Evolutionary conservation across 139 green algal genomes (phyloP).

Genomic region (Volvox africanus): DNA sequence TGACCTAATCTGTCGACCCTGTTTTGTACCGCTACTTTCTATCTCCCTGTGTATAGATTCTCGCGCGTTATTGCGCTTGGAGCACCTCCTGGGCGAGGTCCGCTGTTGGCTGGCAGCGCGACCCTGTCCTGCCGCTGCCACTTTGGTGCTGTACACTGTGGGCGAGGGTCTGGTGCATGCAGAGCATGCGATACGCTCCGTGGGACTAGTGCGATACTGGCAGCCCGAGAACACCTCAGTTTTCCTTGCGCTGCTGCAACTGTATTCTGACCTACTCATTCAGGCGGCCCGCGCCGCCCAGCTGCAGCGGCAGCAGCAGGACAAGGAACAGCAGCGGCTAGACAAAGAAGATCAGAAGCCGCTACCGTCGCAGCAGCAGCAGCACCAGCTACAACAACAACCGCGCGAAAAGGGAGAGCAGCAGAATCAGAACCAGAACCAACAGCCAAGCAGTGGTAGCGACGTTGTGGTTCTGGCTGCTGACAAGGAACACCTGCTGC

Average conservation of each 20-base stretch:
- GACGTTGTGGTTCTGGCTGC: not conserved
- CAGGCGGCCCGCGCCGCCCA: constrained; percentile 22
- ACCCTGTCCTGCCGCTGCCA: not conserved
- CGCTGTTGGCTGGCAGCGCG: not conserved
- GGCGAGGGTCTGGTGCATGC: constrained; percentile 26
- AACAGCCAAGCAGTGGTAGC: not conserved
- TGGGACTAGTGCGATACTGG: constrained; percentile 37
- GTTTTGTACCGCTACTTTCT: too few species aligned
- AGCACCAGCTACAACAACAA: not conserved
- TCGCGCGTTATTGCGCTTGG: not conserved
- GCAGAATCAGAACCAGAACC: not conserved
- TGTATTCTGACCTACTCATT: constrained; percentile 21
- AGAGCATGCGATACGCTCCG: constrained; percentile 20
- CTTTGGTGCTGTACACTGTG: constrained; percentile 7
- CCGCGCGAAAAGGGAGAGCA: not conserved
- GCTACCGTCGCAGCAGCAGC: not conserved
- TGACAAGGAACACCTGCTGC: not conserved
- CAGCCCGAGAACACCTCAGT: constrained; percentile 21
- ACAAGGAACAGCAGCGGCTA: not conserved
- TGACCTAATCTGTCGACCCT: too few species aligned
- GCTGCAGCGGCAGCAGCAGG: not conserved
- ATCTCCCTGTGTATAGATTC: not conserved
- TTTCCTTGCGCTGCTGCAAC: constrained; percentile 38
- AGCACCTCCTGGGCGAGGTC: constrained; percentile 11
- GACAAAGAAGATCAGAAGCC: not conserved